phyloP scores from a whole-genome alignment of 371 early-diverging fungal species.

The Globomyces sp. region DNA sequence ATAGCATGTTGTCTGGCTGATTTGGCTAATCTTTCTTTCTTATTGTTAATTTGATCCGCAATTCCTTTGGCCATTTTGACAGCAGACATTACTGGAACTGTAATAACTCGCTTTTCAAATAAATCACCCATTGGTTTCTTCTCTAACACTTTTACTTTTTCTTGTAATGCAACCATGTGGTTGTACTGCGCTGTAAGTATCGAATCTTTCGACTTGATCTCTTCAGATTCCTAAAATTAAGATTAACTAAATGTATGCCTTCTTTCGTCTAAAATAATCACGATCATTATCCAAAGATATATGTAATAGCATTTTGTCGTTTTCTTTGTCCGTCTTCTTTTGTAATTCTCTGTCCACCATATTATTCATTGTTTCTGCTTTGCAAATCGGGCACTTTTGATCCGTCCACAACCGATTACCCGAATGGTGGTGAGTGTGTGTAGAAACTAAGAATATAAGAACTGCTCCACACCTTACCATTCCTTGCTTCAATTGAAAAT shows the following conservation, averaged over 20 bases:
- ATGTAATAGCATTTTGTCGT: conserved; percentile 39
- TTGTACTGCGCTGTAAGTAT: conserved; percentile 37
- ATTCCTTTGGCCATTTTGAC: conserved; percentile 25
- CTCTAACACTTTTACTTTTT: conserved; percentile 9
- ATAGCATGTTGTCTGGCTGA: neutral
- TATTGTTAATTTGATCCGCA: conserved; percentile 34
- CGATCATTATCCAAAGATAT: conserved; percentile 36
- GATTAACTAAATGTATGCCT: conserved; percentile 14
- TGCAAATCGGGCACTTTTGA: conserved; percentile 42
- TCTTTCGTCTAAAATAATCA: conserved; percentile 28
- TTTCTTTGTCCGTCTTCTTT: conserved; percentile 35
- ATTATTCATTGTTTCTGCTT: conserved; percentile 18
- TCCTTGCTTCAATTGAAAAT: conserved; percentile 2
- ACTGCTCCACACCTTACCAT: neutral
- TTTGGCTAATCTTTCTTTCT: neutral
- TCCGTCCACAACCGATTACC: conserved; percentile 42
- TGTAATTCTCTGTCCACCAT: conserved; percentile 23
- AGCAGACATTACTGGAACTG: conserved; percentile 20
- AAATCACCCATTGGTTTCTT: conserved; percentile 36
- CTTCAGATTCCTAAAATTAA: conserved; percentile 20
- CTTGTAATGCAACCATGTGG: conserved; percentile 25
- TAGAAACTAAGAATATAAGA: conserved; percentile 17
- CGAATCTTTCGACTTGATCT: conserved; percentile 22
- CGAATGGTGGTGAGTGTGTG: conserved; percentile 40
- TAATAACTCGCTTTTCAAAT: conserved; percentile 35